phyloP scores from a whole-genome alignment of 2,329 filamentous ascomycete species.

The Aspergillus phoenicis region DNA sequence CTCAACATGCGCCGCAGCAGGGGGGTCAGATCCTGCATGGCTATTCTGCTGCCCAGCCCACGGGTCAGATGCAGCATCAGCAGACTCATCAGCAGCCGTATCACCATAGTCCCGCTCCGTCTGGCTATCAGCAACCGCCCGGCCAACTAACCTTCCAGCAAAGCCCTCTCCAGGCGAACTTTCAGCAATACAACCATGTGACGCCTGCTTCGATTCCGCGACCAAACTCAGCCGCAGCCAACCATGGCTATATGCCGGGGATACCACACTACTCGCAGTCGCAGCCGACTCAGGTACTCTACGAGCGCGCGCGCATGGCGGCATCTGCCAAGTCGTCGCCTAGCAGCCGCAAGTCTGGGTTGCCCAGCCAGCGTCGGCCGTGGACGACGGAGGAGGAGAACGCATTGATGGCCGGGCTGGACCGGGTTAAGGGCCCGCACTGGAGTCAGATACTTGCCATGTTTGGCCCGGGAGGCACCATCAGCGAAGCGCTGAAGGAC shows the following conservation, averaged over 20 bases:
- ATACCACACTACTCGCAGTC: constrained; percentile 52
- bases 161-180: constrained; percentile 42
- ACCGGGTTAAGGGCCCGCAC: constrained; percentile 85
- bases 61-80: constrained; percentile 26
- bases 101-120: constrained; percentile 40
- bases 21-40: constrained; percentile 38
- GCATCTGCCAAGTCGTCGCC: constrained; percentile 59
- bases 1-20: constrained; percentile 28
- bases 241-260: constrained; percentile 49
- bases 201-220: constrained; percentile 33
- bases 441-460: constrained; percentile 90
- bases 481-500: constrained; percentile 82
- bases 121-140: constrained; percentile 38
- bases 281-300: constrained; percentile 58
- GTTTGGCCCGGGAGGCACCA: constrained; percentile 76
- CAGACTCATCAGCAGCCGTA: constrained; percentile 34
- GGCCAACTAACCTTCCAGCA: constrained; percentile 42
- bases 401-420: constrained; percentile 83
- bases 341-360: constrained; percentile 54
- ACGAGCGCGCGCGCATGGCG: constrained; percentile 59
- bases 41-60: constrained; percentile 38
- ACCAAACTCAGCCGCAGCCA: constrained; percentile 38
- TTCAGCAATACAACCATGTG: constrained; percentile 46
- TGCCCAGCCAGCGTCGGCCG: constrained; percentile 67
- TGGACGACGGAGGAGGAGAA: constrained; percentile 91